These are phyloP conservation scores for Evernia prunastri DNA, from an alignment of 495 filamentous ascomycete genomes.

Conservation along the genomic window DNA sequence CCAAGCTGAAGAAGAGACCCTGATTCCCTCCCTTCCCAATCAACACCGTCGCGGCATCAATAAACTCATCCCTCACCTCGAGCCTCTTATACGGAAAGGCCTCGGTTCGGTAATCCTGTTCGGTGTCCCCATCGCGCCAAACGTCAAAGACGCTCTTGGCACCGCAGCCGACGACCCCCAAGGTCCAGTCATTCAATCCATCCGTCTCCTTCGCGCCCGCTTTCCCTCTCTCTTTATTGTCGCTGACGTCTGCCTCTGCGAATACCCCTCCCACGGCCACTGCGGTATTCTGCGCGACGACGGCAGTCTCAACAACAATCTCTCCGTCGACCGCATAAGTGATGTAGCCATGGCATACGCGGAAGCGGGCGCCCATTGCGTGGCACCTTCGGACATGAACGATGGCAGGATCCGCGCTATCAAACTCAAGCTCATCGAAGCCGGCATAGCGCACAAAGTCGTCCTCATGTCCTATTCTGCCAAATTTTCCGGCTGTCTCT, in stretches of 20 bases:
- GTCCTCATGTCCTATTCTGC: conserved; percentile 96
- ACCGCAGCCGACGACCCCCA: conserved; percentile 90
- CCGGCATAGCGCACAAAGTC: conserved; percentile 78
- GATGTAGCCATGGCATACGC: conserved; percentile 93
- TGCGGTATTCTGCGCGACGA: conserved; percentile 93
- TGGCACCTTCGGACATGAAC: conserved; percentile 98
- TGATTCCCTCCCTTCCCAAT: conserved; percentile 82
- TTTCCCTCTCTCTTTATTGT: conserved; percentile 88
- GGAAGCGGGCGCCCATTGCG: conserved; percentile 87
- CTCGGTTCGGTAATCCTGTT: conserved; percentile 91
- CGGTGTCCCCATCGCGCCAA: conserved; percentile 75
- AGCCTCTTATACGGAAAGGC: conserved; percentile 79
- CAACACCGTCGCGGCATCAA: conserved; percentile 85
- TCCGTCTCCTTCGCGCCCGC: conserved; percentile 68
- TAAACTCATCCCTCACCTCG: conserved; percentile 73
- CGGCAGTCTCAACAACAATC: conserved; percentile 81
- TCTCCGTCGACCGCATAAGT: conserved; percentile 87
- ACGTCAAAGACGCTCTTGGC: conserved; percentile 82
- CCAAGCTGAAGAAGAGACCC: conserved; percentile 81
- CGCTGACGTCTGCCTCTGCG: conserved; percentile 92
- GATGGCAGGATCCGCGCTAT: conserved; percentile 94
- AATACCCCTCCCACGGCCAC: conserved; percentile 98
- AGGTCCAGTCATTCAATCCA: conserved; percentile 82
- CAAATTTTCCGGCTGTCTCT: conserved; percentile 93
- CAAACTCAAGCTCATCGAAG: conserved; percentile 90